Evolutionary conservation across 2,329 filamentous ascomycete genomes (phyloP), one percentile per base, ranked within the genome.

Genomic region (Paradendryphiella salina): DNA sequence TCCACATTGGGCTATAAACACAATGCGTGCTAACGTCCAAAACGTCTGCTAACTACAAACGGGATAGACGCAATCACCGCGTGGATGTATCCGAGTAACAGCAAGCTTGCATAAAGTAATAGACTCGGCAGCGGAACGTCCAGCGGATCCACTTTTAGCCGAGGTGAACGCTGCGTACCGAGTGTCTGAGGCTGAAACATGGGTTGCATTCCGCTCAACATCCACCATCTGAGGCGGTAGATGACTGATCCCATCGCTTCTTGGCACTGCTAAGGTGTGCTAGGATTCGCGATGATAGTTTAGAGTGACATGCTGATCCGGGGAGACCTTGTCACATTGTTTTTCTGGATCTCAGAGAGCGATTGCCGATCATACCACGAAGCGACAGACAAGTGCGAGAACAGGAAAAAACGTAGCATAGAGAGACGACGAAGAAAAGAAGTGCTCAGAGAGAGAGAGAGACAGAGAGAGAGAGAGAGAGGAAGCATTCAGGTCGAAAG

Each of bases 181-280:
- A 45, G 53, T 59, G 63, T 65, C 52, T 60, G 59, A 59, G 59
- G 56, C 63, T 65, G 63, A 65, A 65, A 65, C 63, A 18, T 44
- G 46, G 10, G 21, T 49, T 49, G 45, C 38, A 43, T 15, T 21
- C 39, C 33, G 39, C 35, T 49, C 28, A 34, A 49, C 21, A 29
- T 33, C 45, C 11, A 18, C 15, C 15, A 31, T 38, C 45, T 49
- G 50, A 52, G 50, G 50, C 50, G 38, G 37, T 28, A 18, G 26
- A 15, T 43, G 50, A 49, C 40, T 34, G 38, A 39, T 21, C 15
- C 28, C 37, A 8, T 43, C 34, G 35, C 43, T 29, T 32, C n/a
- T 31, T 7, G 14, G 45, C 11, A 31, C 17, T 32, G 29, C 28
- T 28, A 13, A 44, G 15, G 14, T 26, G 14, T 11, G 8, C 29